Base-by-base conservation (phyloP, 768 basidiomycete genomes). In the Tulasnella sp. region DNA sequence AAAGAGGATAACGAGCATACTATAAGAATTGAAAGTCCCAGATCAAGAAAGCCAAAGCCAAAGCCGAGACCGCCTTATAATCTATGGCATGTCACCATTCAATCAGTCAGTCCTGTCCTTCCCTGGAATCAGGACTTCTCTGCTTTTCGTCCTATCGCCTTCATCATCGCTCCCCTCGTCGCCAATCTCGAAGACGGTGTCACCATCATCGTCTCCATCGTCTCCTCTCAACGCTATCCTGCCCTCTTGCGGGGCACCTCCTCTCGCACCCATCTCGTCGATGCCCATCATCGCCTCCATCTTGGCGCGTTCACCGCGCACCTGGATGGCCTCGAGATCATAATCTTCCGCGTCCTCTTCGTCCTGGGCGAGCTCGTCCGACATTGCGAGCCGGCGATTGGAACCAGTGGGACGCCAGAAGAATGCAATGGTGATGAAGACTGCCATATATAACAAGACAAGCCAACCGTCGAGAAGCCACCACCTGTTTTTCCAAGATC, bases 391-490 rank as follows among this genome's bases (percentile, higher is more conserved):
- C 69, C 88, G 83, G 74, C 86, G 78, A 75, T 93, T 92, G 69
- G 87, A 82, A 42, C 77, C 80, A n/a, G 87, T 85, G 25, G 96
- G 96, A 34, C 92, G 80, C 94, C 96, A 99, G 27, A 98, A 75
- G 72, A 82, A 96, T 1, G 88, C 82, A 62, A 97, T 91, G 9
- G 80, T 74, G 61, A 74, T 72, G 70, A 98, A 98, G 31, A 84
- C 82, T 27, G 77, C 73, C 48, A 96, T 78, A 69, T 94, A 98
- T 24, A 98, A 81, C 48, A 93, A 76, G 1, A 88, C 83, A 46
- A 98, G 78, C 77, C 91, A 98, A 17, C 93, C 96, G 66, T 99
- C 96, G 43, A 99, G 77, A 4, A 99, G 75, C 86, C 92, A 92
- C 96, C 96, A 99, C 49, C 93, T 84, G 56, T 80, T 76, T 60